Percentiles rank a stretch among this genome's conserved stretches.
These are phyloP conservation scores for Saussurea involucrata DNA, from an alignment of 129 eudicot genomes.

Conservation along the genomic window DNA sequence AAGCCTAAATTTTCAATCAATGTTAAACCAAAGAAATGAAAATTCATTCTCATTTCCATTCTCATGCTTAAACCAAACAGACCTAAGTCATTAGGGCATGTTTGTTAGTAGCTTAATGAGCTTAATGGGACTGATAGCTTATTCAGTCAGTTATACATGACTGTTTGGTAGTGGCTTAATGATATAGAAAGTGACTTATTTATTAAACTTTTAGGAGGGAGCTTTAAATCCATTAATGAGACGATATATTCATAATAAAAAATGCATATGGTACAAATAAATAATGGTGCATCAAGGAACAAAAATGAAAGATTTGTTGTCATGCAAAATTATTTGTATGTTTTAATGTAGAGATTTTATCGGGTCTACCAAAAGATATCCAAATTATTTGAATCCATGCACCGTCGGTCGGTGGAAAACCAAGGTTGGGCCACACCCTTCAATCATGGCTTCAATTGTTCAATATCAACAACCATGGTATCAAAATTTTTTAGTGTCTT, in stretches of 20 bases:
- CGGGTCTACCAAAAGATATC: conserved; percentile 33
- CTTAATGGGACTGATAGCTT: too few relatives aligned
- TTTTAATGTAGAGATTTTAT: conserved; percentile 24
- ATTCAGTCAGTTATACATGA: too few relatives aligned
- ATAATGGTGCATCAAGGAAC: conserved; percentile 5
- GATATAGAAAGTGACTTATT: too few relatives aligned
- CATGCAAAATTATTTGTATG: not conserved
- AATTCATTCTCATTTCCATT: too few relatives aligned
- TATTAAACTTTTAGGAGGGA: too few relatives aligned
- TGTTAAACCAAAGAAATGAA: too few relatives aligned
- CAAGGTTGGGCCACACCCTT: conserved; percentile 17
- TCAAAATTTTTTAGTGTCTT: too few relatives aligned
- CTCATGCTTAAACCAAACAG: too few relatives aligned
- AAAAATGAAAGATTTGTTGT: not conserved
- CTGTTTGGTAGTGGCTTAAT: too few relatives aligned
- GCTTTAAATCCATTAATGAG: not conserved
- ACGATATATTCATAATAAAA: not conserved
- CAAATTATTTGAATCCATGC: conserved; percentile 23
- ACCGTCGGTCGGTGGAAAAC: conserved; percentile 22
- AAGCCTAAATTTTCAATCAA: too few relatives aligned
- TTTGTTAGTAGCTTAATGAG: too few relatives aligned
- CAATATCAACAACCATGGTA: not conserved
- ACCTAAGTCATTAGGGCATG: too few relatives aligned
- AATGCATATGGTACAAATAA: conserved; percentile 8
- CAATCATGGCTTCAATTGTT: conserved; percentile 15